A percentile compares a stretch with the other conserved stretches of the same genome.
phyloP scores from a whole-genome alignment of 2,329 filamentous ascomycete species.

The Trichoderma asperellum region DNA sequence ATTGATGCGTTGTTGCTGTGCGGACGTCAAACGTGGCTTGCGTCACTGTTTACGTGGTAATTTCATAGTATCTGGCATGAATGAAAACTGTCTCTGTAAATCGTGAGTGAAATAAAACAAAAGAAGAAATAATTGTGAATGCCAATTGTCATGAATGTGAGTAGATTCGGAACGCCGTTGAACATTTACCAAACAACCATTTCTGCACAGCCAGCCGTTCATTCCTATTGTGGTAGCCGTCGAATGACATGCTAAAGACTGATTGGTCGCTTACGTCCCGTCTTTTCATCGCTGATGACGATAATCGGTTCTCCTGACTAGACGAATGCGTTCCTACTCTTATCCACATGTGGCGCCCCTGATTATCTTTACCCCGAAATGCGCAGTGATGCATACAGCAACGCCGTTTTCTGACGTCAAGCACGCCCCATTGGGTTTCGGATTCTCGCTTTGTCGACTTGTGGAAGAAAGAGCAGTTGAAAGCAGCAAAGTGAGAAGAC shows the following conservation, averaged over 20 bases:
- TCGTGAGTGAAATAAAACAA: too few species aligned
- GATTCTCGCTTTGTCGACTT: not conserved
- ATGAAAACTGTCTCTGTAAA: not conserved
- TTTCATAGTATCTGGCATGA: not conserved
- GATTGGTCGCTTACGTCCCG: not conserved
- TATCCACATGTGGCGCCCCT: slow-evolving; percentile 23
- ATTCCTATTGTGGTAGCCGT: not conserved
- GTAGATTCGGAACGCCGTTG: not conserved
- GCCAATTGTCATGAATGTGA: not conserved
- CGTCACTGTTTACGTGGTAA: not conserved
- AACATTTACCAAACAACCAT: not conserved
- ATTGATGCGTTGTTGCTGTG: not conserved
- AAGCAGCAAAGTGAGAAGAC: not conserved
- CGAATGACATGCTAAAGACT: not conserved
- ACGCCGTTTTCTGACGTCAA: not conserved
- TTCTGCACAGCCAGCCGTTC: not conserved
- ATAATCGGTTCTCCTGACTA: slow-evolving; percentile 4
- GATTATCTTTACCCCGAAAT: slow-evolving; percentile 11
- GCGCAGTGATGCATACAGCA: not conserved
- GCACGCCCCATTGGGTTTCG: not conserved
- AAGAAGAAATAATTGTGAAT: not conserved
- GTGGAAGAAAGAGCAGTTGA: not conserved
- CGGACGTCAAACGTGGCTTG: not conserved
- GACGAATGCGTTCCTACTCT: not conserved
- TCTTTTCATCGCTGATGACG: not conserved